These are phyloP conservation scores for Wickerhamomyces kurtzmanii DNA, from an alignment of 805 yeast genomes.

Conservation along the genomic window DNA sequence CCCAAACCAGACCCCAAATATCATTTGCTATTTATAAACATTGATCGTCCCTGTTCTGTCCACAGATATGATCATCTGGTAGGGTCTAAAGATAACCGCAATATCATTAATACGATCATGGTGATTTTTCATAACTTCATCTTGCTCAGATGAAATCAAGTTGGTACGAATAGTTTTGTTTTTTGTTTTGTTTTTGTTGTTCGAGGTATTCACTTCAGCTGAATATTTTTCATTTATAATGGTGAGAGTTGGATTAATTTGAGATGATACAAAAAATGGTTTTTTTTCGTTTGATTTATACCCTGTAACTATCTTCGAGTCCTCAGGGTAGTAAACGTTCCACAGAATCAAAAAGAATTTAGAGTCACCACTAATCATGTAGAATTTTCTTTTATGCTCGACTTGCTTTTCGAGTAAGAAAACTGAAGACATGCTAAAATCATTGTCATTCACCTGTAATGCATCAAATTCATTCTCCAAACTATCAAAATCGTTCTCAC, in stretches of 20 bases:
- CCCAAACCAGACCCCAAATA: too few relatives aligned
- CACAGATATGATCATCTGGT: slow-evolving; percentile 51
- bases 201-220: slow-evolving; percentile 1
- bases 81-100: slow-evolving; percentile 35
- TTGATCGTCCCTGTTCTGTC: slow-evolving; percentile 62
- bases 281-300: slow-evolving; percentile 12
- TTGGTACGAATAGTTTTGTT: slow-evolving; percentile 19
- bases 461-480: neutral
- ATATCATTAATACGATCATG: slow-evolving; percentile 42
- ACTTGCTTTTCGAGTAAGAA: slow-evolving; percentile 1
- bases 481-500: slow-evolving; percentile 1
- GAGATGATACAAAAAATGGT: slow-evolving; percentile 14
- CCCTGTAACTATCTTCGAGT: slow-evolving; percentile 22
- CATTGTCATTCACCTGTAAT: neutral
- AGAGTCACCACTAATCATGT: slow-evolving; percentile 3
- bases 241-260: slow-evolving; percentile 27
- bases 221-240: slow-evolving; percentile 27
- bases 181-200: slow-evolving; percentile 4
- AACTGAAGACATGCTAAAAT: neutral
- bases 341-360: slow-evolving; percentile 21
- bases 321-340: slow-evolving; percentile 22
- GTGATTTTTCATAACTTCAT: slow-evolving; percentile 32
- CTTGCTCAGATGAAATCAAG: slow-evolving; percentile 32
- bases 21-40: slow-evolving; percentile 46
- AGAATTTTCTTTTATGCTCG: slow-evolving; percentile 6